Evolutionary conservation across 2,329 filamentous ascomycete species (phyloP), one percentile per base, ranked within the genome.

Genomic region (Diaporthe humulicola): DNA sequence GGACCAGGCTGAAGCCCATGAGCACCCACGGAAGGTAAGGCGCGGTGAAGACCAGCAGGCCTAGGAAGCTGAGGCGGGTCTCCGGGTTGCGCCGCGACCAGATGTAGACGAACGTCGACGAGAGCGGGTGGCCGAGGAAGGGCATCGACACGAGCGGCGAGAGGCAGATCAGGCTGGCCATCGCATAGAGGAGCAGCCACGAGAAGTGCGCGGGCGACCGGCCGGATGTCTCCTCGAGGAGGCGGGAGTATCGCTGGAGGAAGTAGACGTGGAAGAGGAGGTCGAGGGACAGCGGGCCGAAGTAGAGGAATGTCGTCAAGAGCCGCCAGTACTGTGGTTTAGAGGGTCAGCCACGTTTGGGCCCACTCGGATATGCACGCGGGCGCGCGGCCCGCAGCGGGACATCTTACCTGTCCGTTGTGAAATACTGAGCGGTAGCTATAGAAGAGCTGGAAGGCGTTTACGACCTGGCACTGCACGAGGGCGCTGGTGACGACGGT

Each of bases 191-290:
- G 2, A 99, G 89, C 25, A 99, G 89, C 96, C 96, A 99, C 8
- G 95, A 95, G 87, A 98, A 99, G 81, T 97, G 93, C 4, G 97
- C 97, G 1, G 96, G 94, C 6, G 95, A 97, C 57, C 94, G 92
- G 54, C 95, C 95, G n/a, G 95, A 95, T 0, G 95, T 95, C 84
- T 98, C 96, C 85, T 99, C 97, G 61, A 99, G 91, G 57, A 98
- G 93, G 69, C 97, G 94, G 9, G 96, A 96, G 84, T 99, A 99
- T 74, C 97, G 94, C 83, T 98, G 96, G 74, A 98, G 93, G 86
- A 99, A 99, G 90, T 98, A 99, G 83, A 98, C 94, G 84, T 98
- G 96, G 88, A 98, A 98, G 79, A 98, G 89, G 54, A 99, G 92
- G 83, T 98, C 97, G 81, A 99, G 91, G 40, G 93, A 97, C 78